Conservation (phyloP, 805 yeast genomes). For the Phaffomyces antillensis region DNA sequence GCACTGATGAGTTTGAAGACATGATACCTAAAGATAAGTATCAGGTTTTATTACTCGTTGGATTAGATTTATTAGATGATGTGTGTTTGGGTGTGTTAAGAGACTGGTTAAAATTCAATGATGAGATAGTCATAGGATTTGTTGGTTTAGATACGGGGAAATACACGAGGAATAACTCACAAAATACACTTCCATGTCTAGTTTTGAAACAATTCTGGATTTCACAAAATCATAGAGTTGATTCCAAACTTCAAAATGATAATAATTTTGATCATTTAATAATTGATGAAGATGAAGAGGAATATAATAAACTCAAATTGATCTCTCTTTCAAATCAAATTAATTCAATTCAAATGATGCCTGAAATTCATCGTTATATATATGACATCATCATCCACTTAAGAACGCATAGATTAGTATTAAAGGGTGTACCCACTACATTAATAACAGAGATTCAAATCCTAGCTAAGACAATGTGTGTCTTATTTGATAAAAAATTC, state of each 20-base stretch:
- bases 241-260: background rate
- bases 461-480: slow-evolving; percentile 34
- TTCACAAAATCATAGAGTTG: background rate
- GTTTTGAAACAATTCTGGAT: slow-evolving; percentile 1
- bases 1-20: too few species aligned
- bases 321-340: background rate
- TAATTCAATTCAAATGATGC: slow-evolving; percentile 25
- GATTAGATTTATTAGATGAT: background rate
- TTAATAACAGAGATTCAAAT: slow-evolving; percentile 36
- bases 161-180: slow-evolving; percentile 9
- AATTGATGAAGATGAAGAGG: background rate
- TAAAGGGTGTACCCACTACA: slow-evolving; percentile 44
- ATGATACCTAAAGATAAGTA: too few species aligned
- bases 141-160: background rate
- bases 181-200: slow-evolving; percentile 13
- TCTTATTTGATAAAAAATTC: slow-evolving; percentile 31
- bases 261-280: background rate
- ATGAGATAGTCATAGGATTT: background rate
- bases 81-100: background rate
- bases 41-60: background rate
- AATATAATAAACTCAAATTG: background rate
- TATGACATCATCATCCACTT: slow-evolving; percentile 48
- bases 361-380: slow-evolving; percentile 47
- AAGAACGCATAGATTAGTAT: slow-evolving; percentile 48
- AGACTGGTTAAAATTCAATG: slow-evolving; percentile 2